Evolutionary conservation across 768 basidiomycete genomes (phyloP), one percentile per base, ranked within the genome.

Genomic region (Termitomyces sp.): DNA sequence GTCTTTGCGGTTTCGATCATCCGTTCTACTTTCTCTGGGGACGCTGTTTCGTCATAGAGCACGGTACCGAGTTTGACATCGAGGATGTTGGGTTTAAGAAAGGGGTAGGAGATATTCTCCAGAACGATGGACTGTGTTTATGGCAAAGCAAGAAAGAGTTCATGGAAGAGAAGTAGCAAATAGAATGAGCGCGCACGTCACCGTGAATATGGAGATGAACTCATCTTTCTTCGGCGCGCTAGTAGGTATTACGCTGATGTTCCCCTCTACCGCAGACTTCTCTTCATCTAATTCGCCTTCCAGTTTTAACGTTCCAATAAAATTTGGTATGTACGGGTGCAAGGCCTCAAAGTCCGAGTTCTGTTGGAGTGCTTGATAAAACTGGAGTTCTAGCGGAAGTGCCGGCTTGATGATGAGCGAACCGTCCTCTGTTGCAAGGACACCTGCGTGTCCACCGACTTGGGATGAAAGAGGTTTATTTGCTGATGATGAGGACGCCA

Each of bases 1-100:
- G 79, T 71, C 29, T 72, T 75, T 1, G 93, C 93, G 1, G 79
- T 76, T 64, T 82, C 78, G 56, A 80, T 74, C 94, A 95, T 94
- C 26, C 90, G 83, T 41, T 73, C 79, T 58, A 81, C 78, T 74
- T 99, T 99, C 57, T 90, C 91, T 2, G 81, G 77, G 0, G 79
- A 69, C 5, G 88, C 79, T 12, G 68, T 66, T 22, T 86, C 81
- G 51, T 91, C 93, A 61, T 90, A 91, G n/a, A 98, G 79, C 1
- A 88, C 76, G 0, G 89, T 95, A 1, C 97, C 97, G 16, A 98
- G 87, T 71, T 98, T 99, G 68, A 94, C 79, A 68, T 99, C 96
- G 29, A 98, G 76, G 57, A 97, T 81, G 63, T 90, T 93, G 6
- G 95, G 95, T 67, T 85, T 88, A 36, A 72, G 64, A 75, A 94